Percentiles rank a stretch among this genome's conserved stretches.
Evolutionary conservation across 1,139 yeast genomes (phyloP).

Genomic region (Zhuliangozyma parablackwelliae): DNA sequence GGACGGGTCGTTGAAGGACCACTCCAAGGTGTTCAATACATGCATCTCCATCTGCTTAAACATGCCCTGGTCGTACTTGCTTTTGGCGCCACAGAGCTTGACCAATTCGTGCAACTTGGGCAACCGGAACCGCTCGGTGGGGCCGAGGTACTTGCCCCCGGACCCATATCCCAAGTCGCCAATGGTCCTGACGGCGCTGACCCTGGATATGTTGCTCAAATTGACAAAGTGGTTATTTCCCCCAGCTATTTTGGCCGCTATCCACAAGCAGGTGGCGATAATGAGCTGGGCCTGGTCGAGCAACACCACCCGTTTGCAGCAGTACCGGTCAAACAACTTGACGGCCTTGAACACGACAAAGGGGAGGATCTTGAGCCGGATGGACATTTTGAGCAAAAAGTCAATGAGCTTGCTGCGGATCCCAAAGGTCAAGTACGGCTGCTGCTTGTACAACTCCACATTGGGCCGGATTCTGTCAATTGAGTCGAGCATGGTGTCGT

Average conservation of each 20-base stretch:
- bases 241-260: constrained; percentile 60
- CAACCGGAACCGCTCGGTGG: constrained; percentile 61
- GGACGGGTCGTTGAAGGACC: constrained; percentile 58
- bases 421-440: constrained; percentile 55
- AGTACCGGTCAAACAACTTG: constrained; percentile 59
- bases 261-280: constrained; percentile 64
- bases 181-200: constrained; percentile 27
- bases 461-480: constrained; percentile 42
- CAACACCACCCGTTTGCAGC: constrained; percentile 58
- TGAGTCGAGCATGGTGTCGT: constrained; percentile 33
- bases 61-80: constrained; percentile 59
- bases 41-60: constrained; percentile 52
- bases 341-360: constrained; percentile 59
- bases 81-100: constrained; percentile 54
- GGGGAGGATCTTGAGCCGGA: constrained; percentile 54
- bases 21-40: constrained; percentile 54
- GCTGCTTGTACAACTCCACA: constrained; percentile 52
- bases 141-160: constrained; percentile 62
- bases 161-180: constrained; percentile 42
- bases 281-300: constrained; percentile 61
- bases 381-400: constrained; percentile 54
- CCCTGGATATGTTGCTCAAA: constrained; percentile 27
- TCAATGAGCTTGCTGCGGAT: constrained; percentile 51
- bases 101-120: constrained; percentile 62
- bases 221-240: constrained; percentile 68